Conservation (phyloP, 257 asterid species). For the Solanum stenotomum region DNA sequence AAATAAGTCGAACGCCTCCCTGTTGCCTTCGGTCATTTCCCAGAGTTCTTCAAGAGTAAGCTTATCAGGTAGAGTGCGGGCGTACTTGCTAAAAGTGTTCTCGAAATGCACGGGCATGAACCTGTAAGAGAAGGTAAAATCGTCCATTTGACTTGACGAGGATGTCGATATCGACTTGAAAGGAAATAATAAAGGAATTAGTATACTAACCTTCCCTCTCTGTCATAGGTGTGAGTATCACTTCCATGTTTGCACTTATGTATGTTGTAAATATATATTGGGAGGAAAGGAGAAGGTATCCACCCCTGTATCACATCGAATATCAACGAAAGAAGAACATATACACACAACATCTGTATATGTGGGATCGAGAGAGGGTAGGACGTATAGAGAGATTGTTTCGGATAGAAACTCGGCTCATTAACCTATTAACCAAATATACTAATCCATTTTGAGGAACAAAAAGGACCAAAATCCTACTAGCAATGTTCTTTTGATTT, state of each 20-base stretch:
- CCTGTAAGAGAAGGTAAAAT: slow-evolving; percentile 17
- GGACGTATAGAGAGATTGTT: background rate
- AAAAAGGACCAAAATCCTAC: background rate
- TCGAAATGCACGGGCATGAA: slow-evolving; percentile 58
- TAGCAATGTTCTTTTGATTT: background rate
- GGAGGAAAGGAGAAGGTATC: slow-evolving; percentile 73
- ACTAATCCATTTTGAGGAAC: background rate
- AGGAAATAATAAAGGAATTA: background rate
- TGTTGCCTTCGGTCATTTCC: slow-evolving; percentile 64
- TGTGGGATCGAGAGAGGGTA: background rate
- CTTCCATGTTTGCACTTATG: slow-evolving; percentile 87
- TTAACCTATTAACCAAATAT: background rate
- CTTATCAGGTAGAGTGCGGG: slow-evolving; percentile 48
- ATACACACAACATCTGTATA: background rate
- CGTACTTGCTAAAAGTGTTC: slow-evolving; percentile 75
- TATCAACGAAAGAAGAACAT: background rate
- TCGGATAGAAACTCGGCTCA: background rate
- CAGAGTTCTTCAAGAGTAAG: slow-evolving; percentile 59
- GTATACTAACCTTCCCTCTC: slow-evolving; percentile 61
- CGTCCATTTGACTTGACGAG: too few species aligned
- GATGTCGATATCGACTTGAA: too few species aligned
- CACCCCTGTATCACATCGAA: slow-evolving; percentile 34
- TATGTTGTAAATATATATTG: slow-evolving; percentile 57
- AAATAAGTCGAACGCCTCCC: slow-evolving; percentile 46
- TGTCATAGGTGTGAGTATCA: slow-evolving; percentile 59